A percentile compares a stretch with the other conserved stretches of the same genome.
These are phyloP conservation scores for Eremochloa ophiuroides DNA, from an alignment of 176 grass and related monocot species.

Conservation along the genomic window DNA sequence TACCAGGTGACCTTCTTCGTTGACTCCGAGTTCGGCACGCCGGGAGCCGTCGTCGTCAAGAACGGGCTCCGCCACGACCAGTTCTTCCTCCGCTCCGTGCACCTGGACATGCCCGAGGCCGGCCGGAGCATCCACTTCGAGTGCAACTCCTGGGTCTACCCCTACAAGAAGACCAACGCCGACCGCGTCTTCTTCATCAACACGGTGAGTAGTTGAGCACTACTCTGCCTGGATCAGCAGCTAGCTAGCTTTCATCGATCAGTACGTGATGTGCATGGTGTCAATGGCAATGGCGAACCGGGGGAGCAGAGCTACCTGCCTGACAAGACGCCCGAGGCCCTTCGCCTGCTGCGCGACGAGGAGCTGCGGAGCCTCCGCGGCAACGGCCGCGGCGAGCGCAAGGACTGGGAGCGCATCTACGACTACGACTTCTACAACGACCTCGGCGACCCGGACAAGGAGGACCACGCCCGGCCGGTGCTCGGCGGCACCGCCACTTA, in stretches of 20 bases:
- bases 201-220: no score
- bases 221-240: no score
- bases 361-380: conserved; percentile 64
- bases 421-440: conserved; percentile 89
- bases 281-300: no score
- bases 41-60: conserved; percentile 58
- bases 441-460: conserved; percentile 63
- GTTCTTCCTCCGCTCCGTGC: conserved; percentile 73
- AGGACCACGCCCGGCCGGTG: conserved; percentile 49
- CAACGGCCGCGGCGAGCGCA: conserved; percentile 58
- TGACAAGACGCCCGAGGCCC: conserved; percentile 49
- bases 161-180: conserved; percentile 50
- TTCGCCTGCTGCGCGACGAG: conserved; percentile 57
- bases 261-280: no score
- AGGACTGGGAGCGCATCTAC: conserved; percentile 79
- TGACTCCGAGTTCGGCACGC: conserved; percentile 56
- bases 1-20: conserved; percentile 50
- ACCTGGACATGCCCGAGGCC: conserved; percentile 29
- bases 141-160: conserved; percentile 96
- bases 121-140: conserved; percentile 71
- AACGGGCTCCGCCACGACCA: conserved; percentile 43
- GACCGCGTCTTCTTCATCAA: conserved; percentile 79
- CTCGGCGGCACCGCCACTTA: conserved; percentile 50
- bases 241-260: no score
- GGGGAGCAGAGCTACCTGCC: conserved; percentile 89